Base-by-base conservation (phyloP, 176 grass and related monocot genomes). In the Typha latifolia region DNA sequence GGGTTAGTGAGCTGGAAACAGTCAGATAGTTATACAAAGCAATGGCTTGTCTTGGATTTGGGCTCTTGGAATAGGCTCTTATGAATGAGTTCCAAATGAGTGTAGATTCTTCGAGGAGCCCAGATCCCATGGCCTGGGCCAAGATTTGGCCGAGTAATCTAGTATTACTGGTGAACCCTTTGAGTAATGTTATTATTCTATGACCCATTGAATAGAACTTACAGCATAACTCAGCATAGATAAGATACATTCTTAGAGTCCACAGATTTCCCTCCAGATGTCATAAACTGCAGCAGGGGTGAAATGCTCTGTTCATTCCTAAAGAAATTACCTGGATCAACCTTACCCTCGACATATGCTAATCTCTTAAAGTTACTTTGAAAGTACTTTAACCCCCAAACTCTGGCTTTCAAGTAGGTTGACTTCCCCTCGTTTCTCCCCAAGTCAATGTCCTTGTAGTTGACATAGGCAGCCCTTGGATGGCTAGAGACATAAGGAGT, bases 241-340 rank as follows among this genome's bases (percentile, higher is more conserved):
- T 43, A 43, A 43, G 37, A 43, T 43, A 8, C 0, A 43, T 43
- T 43, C 37, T 43, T 43, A 6, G 3, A 37, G 34, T 43, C 5
- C 9, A 43, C 37, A 10, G 5, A 43, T 10, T 43, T 43, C 37
- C 37, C 37, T 10, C 37, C 5, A 10, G 8, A 43, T 43, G 37
- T 43, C 10, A 43, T 7, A 43, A 29, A 43, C 37, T 43, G 12
- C 6, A 18, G 7, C 14, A 79, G 72, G 20, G 91, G 86, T 77
- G 86, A 87, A 43, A 96, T 80, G 57, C 86, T 96, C 81, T 96
- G 91, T 81, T 96, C 91, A 72, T 85, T 77, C 80, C 91, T 79
- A 65, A 96, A 96, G 78, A 96, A 75, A 78, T 90, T 72, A 4
- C 62, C 56, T 37, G 91, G 84, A 82, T 96, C 91, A 61, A 90